phyloP scores from a whole-genome alignment of 1,284 basidiomycete species.

The Ganoderma lucidum region DNA sequence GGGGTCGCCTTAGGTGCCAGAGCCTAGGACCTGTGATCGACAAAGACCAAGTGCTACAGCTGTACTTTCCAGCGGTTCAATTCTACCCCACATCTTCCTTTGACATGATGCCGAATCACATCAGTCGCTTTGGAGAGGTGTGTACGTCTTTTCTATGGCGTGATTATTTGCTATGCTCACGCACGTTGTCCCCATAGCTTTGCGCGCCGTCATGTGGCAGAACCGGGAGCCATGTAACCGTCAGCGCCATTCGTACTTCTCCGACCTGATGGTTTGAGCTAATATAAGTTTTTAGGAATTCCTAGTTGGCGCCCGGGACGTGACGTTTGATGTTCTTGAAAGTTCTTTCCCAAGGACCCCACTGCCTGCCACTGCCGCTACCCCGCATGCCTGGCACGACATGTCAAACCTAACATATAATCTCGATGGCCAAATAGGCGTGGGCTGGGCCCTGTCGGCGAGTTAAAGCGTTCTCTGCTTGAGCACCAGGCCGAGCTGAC shows the following conservation, averaged over 20 bases:
- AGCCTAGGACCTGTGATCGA: background rate
- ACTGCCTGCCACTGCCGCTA: background rate
- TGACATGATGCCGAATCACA: background rate
- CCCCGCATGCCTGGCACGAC: background rate
- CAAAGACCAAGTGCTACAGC: background rate
- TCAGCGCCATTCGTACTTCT: background rate
- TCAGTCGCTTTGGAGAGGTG: background rate
- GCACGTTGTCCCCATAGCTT: background rate
- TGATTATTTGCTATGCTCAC: background rate
- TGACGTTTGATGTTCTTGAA: background rate
- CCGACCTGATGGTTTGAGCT: constrained; percentile 3
- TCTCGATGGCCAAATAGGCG: background rate
- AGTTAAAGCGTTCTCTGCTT: background rate
- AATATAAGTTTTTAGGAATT: constrained; percentile 7
- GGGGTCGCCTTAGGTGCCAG: background rate
- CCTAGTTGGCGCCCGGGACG: background rate
- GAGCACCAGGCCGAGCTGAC: background rate
- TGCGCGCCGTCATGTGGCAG: background rate
- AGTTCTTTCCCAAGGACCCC: background rate
- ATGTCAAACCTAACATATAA: background rate
- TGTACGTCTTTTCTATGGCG: background rate
- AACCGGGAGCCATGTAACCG: background rate
- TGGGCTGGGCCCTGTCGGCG: background rate
- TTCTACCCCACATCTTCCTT: constrained; percentile 1
- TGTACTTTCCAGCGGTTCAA: background rate